Conservation (phyloP, 2,329 filamentous ascomycete species). For the Colletotrichum lindemuthianum region DNA sequence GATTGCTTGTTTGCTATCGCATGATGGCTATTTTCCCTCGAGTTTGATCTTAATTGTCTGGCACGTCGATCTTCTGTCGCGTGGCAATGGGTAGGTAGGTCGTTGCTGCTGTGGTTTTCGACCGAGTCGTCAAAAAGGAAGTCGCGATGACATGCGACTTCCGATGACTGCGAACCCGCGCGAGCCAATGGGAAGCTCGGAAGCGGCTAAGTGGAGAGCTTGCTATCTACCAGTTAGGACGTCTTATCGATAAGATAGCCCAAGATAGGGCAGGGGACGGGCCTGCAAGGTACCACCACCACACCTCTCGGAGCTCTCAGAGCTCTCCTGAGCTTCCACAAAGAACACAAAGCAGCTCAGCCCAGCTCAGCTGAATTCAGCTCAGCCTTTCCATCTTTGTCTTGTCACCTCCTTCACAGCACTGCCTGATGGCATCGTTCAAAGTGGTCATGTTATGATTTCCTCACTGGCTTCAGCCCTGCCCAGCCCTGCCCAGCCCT, state of each 20-base stretch:
- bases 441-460: no score
- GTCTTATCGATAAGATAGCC: constrained; percentile 8
- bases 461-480: no score
- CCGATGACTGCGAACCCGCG: constrained; percentile 7
- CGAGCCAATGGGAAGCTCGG: constrained; percentile 27
- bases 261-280: neutral
- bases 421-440: no score
- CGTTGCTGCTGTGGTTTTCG: neutral
- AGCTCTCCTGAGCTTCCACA: no score
- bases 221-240: neutral
- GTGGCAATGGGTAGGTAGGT: neutral
- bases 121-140: neutral
- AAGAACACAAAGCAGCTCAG: neutral
- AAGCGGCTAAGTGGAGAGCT: neutral
- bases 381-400: neutral
- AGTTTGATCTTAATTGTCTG: neutral
- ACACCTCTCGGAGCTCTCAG: no score
- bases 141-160: constrained; percentile 19
- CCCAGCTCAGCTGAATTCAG: neutral
- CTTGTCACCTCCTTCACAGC: neutral
- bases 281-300: no score
- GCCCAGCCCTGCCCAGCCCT: no score
- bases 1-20: neutral
- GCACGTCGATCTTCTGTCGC: no score
- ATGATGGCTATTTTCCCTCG: neutral